Conservation (phyloP, 768 basidiomycete genomes). For the Cystoderma amianthinum region DNA sequence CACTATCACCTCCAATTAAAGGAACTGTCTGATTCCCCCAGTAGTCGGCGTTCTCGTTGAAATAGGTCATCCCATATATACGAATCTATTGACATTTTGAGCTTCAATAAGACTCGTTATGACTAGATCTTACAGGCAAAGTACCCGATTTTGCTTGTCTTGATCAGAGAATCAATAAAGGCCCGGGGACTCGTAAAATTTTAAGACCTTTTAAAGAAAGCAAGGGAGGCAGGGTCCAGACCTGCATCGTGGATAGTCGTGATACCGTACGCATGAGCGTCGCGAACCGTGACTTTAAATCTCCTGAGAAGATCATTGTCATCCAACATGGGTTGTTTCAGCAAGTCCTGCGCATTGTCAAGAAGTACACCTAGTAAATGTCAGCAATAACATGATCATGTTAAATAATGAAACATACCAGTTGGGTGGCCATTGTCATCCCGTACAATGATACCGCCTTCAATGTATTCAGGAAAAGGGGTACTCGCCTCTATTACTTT, state of each 20-base stretch:
- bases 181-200: constrained; percentile 1
- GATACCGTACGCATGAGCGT: constrained; percentile 67
- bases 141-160: constrained; percentile 57
- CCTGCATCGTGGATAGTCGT: constrained; percentile 88
- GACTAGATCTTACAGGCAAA: constrained; percentile 45
- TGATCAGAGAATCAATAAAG: constrained; percentile 5
- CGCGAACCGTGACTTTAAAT: constrained; percentile 55
- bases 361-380: constrained; percentile 54
- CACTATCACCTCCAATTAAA: constrained; percentile 50
- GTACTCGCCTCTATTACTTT: constrained; percentile 48
- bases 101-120: neutral
- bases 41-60: constrained; percentile 58
- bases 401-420: constrained; percentile 33
- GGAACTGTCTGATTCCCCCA: constrained; percentile 64
- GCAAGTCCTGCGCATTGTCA: constrained; percentile 81
- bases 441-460: constrained; percentile 77
- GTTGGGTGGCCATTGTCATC: constrained; percentile 62
- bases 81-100: constrained; percentile 41
- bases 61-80: constrained; percentile 72
- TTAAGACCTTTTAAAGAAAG: constrained; percentile 62
- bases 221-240: constrained; percentile 57
- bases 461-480: constrained; percentile 61
- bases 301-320: constrained; percentile 53
- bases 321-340: constrained; percentile 57
- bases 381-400: neutral